Evolutionary conservation across 768 basidiomycete species (phyloP).

Genomic region (Pholiota molesta): DNA sequence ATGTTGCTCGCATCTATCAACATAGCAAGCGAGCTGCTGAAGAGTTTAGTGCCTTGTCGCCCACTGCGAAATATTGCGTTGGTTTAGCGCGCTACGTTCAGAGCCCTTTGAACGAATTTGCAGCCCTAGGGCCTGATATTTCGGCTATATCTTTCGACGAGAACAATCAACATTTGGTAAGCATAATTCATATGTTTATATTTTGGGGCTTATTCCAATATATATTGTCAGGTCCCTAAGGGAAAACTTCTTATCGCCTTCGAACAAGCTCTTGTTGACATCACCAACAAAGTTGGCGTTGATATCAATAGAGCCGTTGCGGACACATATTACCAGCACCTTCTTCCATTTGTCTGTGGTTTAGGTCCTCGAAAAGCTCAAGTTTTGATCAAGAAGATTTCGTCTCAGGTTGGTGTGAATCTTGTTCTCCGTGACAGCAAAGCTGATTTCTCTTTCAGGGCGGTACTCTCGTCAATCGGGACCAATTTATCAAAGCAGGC

Average conservation of each 20-base stretch:
- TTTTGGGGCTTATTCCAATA: slow-evolving; percentile 1
- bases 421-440: background rate
- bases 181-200: slow-evolving; percentile 22
- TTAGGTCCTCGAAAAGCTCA: slow-evolving; percentile 95
- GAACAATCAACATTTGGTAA: slow-evolving; percentile 83
- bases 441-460: slow-evolving; percentile 53
- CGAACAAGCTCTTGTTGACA: slow-evolving; percentile 88
- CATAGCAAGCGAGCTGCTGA: slow-evolving; percentile 82
- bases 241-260: slow-evolving; percentile 83
- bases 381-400: slow-evolving; percentile 79
- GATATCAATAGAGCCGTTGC: slow-evolving; percentile 94
- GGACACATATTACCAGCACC: slow-evolving; percentile 85
- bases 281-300: slow-evolving; percentile 91
- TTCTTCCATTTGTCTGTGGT: slow-evolving; percentile 90
- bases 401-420: slow-evolving; percentile 57
- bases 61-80: slow-evolving; percentile 88
- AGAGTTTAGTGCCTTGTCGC: slow-evolving; percentile 80
- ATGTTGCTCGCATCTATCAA: slow-evolving; percentile 93
- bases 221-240: slow-evolving; percentile 64
- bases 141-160: slow-evolving; percentile 83
- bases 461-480: slow-evolving; percentile 83
- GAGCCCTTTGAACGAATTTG: slow-evolving; percentile 93
- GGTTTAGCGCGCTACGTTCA: slow-evolving; percentile 93
- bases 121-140: slow-evolving; percentile 86
- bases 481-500: slow-evolving; percentile 82